These are phyloP conservation scores for Rosa chinensis DNA, from an alignment of 306 rosid genomes.

Conservation along the genomic window DNA sequence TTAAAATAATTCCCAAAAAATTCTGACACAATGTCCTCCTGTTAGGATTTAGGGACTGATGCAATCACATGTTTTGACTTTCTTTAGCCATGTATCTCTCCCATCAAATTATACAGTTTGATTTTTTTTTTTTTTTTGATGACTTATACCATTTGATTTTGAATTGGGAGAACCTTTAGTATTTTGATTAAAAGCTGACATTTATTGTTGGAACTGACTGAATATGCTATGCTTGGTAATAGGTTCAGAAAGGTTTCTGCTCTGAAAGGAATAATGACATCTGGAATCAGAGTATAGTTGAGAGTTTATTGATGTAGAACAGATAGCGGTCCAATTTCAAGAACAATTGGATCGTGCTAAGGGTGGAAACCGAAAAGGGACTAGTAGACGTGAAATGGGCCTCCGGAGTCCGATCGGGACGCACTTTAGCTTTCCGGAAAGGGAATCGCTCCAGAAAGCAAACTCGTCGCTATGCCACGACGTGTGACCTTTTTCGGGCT, in stretches of 20 bases:
- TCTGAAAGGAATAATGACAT: background rate
- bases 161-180: background rate
- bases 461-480: no score
- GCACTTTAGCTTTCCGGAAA: no score
- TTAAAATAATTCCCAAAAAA: background rate
- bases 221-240: constrained; percentile 23
- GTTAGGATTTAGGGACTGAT: background rate
- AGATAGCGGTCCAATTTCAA: no score
- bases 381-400: no score
- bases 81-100: background rate
- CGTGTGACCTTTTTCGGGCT: no score
- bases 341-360: no score
- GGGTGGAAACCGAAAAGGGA: no score
- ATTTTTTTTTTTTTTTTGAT: no score
- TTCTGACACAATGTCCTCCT: background rate
- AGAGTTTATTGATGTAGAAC: no score
- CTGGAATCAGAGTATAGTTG: background rate
- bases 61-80: background rate
- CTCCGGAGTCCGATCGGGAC: no score
- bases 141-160: background rate
- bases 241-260: constrained; percentile 37
- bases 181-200: background rate
- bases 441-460: no score
- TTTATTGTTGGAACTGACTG: background rate
- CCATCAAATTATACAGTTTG: background rate